Base-by-base conservation (phyloP, 345 rosid genomes). In the Eucalyptus globulus region DNA sequence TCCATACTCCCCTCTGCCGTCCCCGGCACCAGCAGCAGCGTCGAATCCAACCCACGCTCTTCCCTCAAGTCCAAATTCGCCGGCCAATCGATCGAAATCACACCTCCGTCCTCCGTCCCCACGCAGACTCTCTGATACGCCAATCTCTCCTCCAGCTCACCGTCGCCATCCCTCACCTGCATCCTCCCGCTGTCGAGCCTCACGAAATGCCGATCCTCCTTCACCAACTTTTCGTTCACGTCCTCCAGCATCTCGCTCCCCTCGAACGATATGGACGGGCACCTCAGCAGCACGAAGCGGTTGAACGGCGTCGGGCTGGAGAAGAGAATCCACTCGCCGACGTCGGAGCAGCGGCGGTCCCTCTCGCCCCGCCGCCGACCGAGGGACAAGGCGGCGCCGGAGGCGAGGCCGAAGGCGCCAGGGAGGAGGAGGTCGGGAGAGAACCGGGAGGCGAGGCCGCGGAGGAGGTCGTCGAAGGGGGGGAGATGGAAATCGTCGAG, bases 81-180 rank as follows among this genome's bases (percentile, higher is more conserved):
- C 44, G 99, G 99, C 98, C 98, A 97, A 92, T 97, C 99, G 67
- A 97, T 89, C 5, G 99, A 95, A 88, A 97, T 49, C 81, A 96
- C 96, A 10, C 99, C 99, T 1, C 99, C 99, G 72, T 97, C 99
- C 89, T 93, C 94, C 29, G 97, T 92, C 83, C 88, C 89, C 7
- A 97, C 89, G 50, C 98, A 97, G 37, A 93, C 90, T 49, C 99
- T 94, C 94, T 96, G 99, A 89, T 94, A 97, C 92, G 92, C 95
- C 91, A 97, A 91, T 89, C 88, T 91, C 49, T 47, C 92, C 80
- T 89, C 92, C 89, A 58, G 54, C 56, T 80, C 92, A 53, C 54
- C 91, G 44, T 88, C 88, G 31, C 62, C 76, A 34, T 87, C 44
- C 49, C 81, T 81, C 69, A 89, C 88, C 88, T 83, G 92, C 86